Conservation (phyloP, 2,329 filamentous ascomycete genomes). For the Trichophyton benhamiae region DNA sequence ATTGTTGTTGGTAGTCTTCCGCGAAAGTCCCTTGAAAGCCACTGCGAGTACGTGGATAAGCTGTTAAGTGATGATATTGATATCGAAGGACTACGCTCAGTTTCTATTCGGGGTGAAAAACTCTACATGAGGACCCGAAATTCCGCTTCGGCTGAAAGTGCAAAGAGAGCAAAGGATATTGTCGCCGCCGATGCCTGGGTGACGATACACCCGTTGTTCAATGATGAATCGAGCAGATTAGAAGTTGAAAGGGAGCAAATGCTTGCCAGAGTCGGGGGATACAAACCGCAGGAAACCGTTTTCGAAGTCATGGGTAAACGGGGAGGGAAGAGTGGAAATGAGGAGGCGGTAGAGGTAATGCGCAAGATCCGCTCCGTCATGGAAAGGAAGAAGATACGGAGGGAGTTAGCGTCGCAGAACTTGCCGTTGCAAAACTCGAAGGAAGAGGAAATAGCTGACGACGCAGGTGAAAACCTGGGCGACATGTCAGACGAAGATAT, state of each 20-base stretch:
- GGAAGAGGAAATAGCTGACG: constrained; percentile 22
- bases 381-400: constrained; percentile 31
- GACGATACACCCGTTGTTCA: constrained; percentile 70
- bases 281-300: constrained; percentile 85
- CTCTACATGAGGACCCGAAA: constrained; percentile 84
- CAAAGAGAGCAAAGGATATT: constrained; percentile 71
- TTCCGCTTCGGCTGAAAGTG: constrained; percentile 79
- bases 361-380: constrained; percentile 32
- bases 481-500: constrained; percentile 31
- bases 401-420: constrained; percentile 15
- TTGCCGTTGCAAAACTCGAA: constrained; percentile 17
- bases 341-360: constrained; percentile 49
- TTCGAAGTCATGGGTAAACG: constrained; percentile 80
- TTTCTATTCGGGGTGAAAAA: constrained; percentile 80
- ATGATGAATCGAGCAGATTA: constrained; percentile 46
- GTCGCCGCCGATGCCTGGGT: constrained; percentile 58
- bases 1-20: constrained; percentile 68
- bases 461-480: constrained; percentile 28
- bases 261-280: constrained; percentile 77
- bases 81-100: constrained; percentile 54
- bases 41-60: constrained; percentile 74
- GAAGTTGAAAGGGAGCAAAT: constrained; percentile 71
- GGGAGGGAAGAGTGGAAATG: constrained; percentile 52
- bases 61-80: constrained; percentile 64
- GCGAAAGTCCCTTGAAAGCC: constrained; percentile 59